Conservation (phyloP, 1,284 basidiomycete genomes). For the Cryptococcus sp. region DNA sequence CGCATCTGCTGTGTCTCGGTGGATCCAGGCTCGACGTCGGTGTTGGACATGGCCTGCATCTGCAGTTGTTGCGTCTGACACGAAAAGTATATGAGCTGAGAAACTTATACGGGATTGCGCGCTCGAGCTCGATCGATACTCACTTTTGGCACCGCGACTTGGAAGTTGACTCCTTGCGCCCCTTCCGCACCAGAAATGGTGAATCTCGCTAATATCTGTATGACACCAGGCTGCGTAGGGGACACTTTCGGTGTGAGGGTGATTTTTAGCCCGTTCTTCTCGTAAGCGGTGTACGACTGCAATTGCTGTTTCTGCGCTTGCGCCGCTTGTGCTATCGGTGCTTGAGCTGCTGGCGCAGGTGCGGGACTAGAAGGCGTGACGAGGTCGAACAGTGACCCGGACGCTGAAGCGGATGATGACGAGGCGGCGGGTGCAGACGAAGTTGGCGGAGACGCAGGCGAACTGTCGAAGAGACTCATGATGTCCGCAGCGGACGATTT, state of each 20-base stretch:
- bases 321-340: conserved; percentile 46
- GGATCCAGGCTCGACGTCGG: conserved; percentile 72
- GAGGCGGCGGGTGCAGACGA: conserved; percentile 45
- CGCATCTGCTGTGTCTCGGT: conserved; percentile 95
- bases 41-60: conserved; percentile 95
- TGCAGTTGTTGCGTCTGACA: conserved; percentile 90
- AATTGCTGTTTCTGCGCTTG: conserved; percentile 56
- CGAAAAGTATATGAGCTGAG: conserved; percentile 7
- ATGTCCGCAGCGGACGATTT: conserved; percentile 80
- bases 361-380: conserved; percentile 27
- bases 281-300: conserved; percentile 82
- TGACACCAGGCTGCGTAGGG: conserved; percentile 74
- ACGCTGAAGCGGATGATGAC: conserved; percentile 6
- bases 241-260: conserved; percentile 85
- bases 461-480: conserved; percentile 76
- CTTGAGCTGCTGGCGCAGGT: conserved; percentile 22
- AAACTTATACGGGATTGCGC: background rate
- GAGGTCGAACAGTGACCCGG: conserved; percentile 45
- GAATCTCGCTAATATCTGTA: conserved; percentile 89
- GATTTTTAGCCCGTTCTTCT: conserved; percentile 85
- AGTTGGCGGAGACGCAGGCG: conserved; percentile 25
- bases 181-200: conserved; percentile 61
- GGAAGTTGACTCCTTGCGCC: conserved; percentile 77
- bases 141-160: conserved; percentile 97
- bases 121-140: conserved; percentile 11